Percentiles rank a stretch among this genome's conserved stretches.
phyloP scores from a whole-genome alignment of 2,329 filamentous ascomycete species.

The Alternaria triticimaculans region DNA sequence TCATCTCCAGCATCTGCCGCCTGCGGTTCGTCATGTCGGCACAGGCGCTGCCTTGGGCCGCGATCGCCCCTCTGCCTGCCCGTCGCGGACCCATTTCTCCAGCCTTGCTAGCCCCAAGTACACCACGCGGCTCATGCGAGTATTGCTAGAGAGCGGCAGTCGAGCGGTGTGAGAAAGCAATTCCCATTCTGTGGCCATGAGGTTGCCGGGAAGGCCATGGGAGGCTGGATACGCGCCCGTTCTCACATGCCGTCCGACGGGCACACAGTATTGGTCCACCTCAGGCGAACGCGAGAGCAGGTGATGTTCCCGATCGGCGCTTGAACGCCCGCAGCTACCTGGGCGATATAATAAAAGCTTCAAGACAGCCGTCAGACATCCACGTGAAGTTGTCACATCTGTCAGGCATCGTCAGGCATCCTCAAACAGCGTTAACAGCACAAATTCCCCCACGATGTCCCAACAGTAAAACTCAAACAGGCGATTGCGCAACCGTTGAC shows the following conservation, averaged over 20 bases:
- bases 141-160: not conserved
- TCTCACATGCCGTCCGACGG: slow-evolving; percentile 5
- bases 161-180: not conserved
- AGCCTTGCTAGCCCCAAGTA: not conserved
- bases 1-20: slow-evolving; percentile 1
- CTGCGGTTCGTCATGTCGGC: slow-evolving; percentile 10
- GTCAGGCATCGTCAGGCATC: not conserved
- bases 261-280: not conserved
- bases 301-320: not conserved
- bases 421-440: not conserved
- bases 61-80: slow-evolving; percentile 8
- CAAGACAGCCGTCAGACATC: not conserved
- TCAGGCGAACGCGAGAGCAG: not conserved
- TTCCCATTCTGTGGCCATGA: not conserved
- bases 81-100: slow-evolving; percentile 3
- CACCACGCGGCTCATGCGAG: not conserved
- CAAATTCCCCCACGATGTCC: not conserved
- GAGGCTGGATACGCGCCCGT: not conserved
- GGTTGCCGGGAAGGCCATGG: not conserved
- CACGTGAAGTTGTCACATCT: not conserved
- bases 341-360: not conserved
- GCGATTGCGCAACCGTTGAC: not conserved
- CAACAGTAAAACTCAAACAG: not conserved
- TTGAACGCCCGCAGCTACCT: not conserved
- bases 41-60: slow-evolving; percentile 15